Conservation (phyloP, 2,329 filamentous ascomycete genomes). For the Beauveria sp. region DNA sequence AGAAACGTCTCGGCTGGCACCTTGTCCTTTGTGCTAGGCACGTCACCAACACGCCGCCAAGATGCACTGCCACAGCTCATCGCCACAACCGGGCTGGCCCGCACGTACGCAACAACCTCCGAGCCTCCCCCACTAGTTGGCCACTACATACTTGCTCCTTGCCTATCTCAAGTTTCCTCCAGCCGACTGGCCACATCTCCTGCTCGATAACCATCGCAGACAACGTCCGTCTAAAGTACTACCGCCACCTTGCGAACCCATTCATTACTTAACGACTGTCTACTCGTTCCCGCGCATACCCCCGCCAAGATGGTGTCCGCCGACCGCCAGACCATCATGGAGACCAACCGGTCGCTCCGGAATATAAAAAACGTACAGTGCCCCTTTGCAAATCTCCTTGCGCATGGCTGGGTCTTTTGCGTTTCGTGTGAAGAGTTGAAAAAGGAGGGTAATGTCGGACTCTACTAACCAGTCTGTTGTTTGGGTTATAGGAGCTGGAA, state of each 20-base stretch:
- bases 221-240: not conserved
- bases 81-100: not conserved
- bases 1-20: too few species aligned
- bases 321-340: constrained; percentile 53
- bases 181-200: not conserved
- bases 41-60: not conserved
- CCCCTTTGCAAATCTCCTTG: not conserved
- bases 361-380: constrained; percentile 72
- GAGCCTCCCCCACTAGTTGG: not conserved
- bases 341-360: constrained; percentile 77
- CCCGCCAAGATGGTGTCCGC: constrained; percentile 32
- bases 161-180: too few species aligned
- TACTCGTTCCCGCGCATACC: not conserved
- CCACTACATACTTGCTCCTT: not conserved
- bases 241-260: too few species aligned
- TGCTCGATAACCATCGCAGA: not conserved
- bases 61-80: not conserved
- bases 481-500: constrained; percentile 67
- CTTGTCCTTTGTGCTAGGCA: too few species aligned
- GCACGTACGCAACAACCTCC: not conserved
- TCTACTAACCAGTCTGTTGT: not conserved
- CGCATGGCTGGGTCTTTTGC: too few species aligned
- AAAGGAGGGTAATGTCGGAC: not conserved
- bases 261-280: not conserved
- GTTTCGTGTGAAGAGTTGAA: not conserved